phyloP scores from a whole-genome alignment of 2,329 filamentous ascomycete genomes.

The Aspergillus pseudoviridinutans region DNA sequence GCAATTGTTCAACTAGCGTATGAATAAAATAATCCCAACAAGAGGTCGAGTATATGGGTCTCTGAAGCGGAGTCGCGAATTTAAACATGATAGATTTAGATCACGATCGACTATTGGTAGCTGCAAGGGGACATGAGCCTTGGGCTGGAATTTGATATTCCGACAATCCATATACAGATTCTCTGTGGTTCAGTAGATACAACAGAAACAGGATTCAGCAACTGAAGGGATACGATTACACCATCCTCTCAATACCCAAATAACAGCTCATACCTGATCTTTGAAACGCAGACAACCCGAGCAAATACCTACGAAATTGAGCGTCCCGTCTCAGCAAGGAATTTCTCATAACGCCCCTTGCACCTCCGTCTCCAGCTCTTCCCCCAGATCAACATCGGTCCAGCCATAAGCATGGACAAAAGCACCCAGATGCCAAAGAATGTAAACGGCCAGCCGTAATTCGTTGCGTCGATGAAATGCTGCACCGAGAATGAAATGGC shows the following conservation, averaged over 20 bases:
- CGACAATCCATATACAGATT: not conserved
- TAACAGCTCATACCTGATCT: not conserved
- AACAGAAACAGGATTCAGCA: not conserved
- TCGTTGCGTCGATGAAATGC: constrained; percentile 36
- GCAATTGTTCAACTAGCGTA: not conserved
- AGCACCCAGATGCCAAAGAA: constrained; percentile 33
- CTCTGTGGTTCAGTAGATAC: not conserved
- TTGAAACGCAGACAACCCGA: not conserved
- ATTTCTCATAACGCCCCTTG: constrained; percentile 23
- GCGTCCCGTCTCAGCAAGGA: constrained; percentile 19
- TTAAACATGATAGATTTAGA: not conserved
- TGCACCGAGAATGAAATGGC: constrained; percentile 39
- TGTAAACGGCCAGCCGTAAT: constrained; percentile 31
- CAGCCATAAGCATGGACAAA: constrained; percentile 20
- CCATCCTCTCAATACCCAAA: no score
- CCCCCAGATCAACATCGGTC: constrained; percentile 29
- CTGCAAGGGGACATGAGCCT: no score
- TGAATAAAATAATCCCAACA: not conserved
- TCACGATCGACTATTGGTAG: not conserved
- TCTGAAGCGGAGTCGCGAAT: not conserved
- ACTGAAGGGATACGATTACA: not conserved
- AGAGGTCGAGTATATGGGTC: not conserved
- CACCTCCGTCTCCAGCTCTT: constrained; percentile 30
- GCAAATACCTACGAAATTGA: not conserved
- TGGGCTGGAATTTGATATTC: not conserved